These are phyloP conservation scores for Pseudozyma sp. DNA, from an alignment of 1,284 basidiomycete genomes.

Conservation along the genomic window DNA sequence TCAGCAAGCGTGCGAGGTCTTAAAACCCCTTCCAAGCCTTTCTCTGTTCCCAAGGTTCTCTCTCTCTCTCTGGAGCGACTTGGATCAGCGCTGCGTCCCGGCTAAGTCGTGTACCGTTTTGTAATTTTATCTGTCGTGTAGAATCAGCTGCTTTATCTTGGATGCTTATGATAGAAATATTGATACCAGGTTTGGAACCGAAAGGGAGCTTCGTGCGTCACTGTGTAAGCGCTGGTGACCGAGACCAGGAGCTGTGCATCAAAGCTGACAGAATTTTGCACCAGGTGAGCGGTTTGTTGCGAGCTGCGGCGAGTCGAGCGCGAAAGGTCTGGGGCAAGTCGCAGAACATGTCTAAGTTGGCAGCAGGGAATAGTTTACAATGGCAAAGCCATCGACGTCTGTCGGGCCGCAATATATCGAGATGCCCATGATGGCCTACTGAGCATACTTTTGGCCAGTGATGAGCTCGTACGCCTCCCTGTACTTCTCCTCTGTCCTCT, in stretches of 20 bases:
- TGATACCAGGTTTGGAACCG: not conserved
- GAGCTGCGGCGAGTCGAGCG: no score
- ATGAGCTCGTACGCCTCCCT: constrained; percentile 63
- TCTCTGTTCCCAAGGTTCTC: not conserved
- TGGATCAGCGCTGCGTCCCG: not conserved
- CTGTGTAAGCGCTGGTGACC: no score
- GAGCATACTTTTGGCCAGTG: constrained; percentile 54
- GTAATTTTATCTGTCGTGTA: not conserved
- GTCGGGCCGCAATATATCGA: not conserved
- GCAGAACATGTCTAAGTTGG: not conserved
- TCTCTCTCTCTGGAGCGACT: not conserved
- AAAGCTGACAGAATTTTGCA: no score
- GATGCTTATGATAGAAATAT: not conserved
- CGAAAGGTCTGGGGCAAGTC: no score
- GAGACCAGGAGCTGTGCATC: no score
- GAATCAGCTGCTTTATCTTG: not conserved
- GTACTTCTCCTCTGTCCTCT: constrained; percentile 63
- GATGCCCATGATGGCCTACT: not conserved
- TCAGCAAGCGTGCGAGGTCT: constrained; percentile 40
- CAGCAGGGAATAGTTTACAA: not conserved
- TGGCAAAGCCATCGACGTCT: no score
- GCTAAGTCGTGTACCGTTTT: not conserved
- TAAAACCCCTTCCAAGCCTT: not conserved
- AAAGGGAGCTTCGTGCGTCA: no score
- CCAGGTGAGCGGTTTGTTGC: no score